Base-by-base conservation (phyloP, 2,329 filamentous ascomycete species). In the Fusarium musae region DNA sequence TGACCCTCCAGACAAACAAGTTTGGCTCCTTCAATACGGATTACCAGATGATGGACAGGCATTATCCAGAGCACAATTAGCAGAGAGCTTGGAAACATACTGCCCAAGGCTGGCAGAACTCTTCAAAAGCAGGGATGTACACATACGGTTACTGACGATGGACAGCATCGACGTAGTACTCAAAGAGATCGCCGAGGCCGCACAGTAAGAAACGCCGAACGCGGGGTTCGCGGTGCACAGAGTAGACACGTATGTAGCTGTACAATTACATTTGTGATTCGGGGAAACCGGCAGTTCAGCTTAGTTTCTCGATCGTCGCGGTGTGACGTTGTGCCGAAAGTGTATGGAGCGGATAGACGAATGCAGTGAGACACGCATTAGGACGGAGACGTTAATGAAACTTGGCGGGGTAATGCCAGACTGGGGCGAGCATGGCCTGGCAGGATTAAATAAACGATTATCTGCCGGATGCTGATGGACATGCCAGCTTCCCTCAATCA, bases 11-110 rank as follows among this genome's bases (percentile, higher is more conserved):
- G 67, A 70, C 5, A 70, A 70, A 23, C 54, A 59, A n/a, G 36
- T 70, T 17, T 70, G 67, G 67, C 26, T 70, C 4, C 39, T 70
- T 8, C 66, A 65, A 9, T 70, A 70, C 7, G 67, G 67, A 15
- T 16, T 59, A 32, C 50, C 59, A 28, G 59, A 65, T 0, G 49
- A 57, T 6, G 42, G 19, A 5, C 30, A 19, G 9, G 39, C 60
- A 10, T 36, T 49, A 3, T 46, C 54, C 4, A 69, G 64, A 9
- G 39, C 54, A 10, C 53, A 70, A 12, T n/a, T 70, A 3, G 59
- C 43, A 32, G 30, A 46, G 16, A 59, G 39, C 6, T 34, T 70
- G 36, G 43, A 32, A 17, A 9, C 23, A 5, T 59, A 59, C 9
- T 65, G 67, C 11, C 49, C 66, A 16, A 53, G 28, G 4, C 21